Evolutionary conservation across 169 alveolate species (phyloP).

Genomic region (Nephromyces sp.): DNA sequence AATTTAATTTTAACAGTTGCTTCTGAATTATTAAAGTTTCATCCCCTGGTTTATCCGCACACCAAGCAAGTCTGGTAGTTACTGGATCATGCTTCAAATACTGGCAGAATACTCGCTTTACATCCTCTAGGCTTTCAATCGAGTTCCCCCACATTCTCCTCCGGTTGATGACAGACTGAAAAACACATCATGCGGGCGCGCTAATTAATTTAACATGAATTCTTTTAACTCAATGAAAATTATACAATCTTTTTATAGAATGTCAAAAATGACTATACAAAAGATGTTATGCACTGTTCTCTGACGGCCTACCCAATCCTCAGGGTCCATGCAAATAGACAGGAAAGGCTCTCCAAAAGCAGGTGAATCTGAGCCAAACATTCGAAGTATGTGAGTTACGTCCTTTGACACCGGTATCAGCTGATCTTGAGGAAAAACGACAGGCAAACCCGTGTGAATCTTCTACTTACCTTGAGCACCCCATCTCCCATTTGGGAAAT

Average conservation of each 20-base stretch:
- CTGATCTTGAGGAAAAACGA: no score
- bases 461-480: slow-evolving; percentile 45
- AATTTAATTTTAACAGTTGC: slow-evolving; percentile 30
- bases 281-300: no score
- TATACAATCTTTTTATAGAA: background rate
- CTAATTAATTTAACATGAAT: background rate
- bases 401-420: no score
- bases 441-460: no score
- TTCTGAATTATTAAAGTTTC: slow-evolving; percentile 42
- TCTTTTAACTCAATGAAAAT: background rate
- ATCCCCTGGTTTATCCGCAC: slow-evolving; percentile 29
- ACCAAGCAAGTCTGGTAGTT: slow-evolving; percentile 49
- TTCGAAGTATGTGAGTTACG: background rate
- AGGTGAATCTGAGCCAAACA: slow-evolving; percentile 28
- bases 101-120: slow-evolving; percentile 23
- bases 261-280: no score
- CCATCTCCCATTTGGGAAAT: slow-evolving; percentile 65
- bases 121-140: background rate
- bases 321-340: slow-evolving; percentile 11
- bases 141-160: slow-evolving; percentile 24
- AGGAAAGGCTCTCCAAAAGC: slow-evolving; percentile 45
- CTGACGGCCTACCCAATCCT: slow-evolving; percentile 21
- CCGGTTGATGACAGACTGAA: slow-evolving; percentile 11
- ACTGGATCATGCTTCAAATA: slow-evolving; percentile 28
- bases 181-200: background rate